Percentiles rank a stretch among this genome's conserved stretches.
Conservation (phyloP, 2,329 filamentous ascomycete species). For the Penicillium sp. region DNA sequence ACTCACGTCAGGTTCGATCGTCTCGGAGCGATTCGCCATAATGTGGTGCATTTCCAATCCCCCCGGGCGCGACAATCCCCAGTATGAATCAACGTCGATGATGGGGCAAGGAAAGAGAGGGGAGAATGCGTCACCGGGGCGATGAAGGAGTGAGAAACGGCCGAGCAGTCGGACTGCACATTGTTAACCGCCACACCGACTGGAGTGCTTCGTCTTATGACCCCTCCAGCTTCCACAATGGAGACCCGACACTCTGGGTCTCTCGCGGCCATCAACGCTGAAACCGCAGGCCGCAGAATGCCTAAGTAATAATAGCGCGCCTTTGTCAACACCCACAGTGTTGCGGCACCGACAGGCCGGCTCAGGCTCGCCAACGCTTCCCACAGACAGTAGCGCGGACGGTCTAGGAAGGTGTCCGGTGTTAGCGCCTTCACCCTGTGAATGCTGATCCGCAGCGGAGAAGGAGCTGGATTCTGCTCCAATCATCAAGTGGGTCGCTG, state of each 20-base stretch:
- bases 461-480: too few relatives aligned
- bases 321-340: too few relatives aligned
- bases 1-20: slow-evolving; percentile 31
- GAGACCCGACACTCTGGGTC: slow-evolving; percentile 13
- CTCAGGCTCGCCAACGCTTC: too few relatives aligned
- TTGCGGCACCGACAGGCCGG: too few relatives aligned
- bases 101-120: background rate
- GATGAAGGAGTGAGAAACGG: slow-evolving; percentile 6
- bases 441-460: too few relatives aligned
- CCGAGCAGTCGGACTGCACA: too few relatives aligned
- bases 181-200: slow-evolving; percentile 16
- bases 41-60: slow-evolving; percentile 9
- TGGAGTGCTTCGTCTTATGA: slow-evolving; percentile 23
- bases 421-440: too few relatives aligned
- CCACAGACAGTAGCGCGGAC: too few relatives aligned
- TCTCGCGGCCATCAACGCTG: slow-evolving; percentile 16
- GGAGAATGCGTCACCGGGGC: background rate
- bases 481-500: too few relatives aligned
- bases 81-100: background rate
- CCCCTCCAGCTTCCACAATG: slow-evolving; percentile 19
- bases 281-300: too few relatives aligned
- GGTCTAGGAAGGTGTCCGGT: too few relatives aligned
- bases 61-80: background rate
- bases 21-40: slow-evolving; percentile 8
- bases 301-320: too few relatives aligned